Evolutionary conservation across 305 asterid genomes (phyloP).

Genomic region (Euphrasia arctica): DNA sequence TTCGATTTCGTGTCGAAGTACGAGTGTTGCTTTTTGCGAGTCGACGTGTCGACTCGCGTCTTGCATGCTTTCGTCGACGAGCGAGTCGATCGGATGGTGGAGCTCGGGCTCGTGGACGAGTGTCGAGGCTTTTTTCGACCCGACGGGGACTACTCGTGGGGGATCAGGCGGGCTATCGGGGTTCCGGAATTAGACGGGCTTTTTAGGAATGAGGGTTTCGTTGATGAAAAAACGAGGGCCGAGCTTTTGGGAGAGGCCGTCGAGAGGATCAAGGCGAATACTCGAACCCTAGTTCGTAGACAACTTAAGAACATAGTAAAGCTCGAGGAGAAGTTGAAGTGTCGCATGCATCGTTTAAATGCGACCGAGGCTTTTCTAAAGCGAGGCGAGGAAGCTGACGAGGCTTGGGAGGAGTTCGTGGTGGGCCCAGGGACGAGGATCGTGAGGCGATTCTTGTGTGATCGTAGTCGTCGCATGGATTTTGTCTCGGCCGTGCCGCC

Average conservation of each 20-base stretch:
- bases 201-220: conserved; percentile 30
- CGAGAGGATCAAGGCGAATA: conserved; percentile 50
- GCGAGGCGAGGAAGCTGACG: conserved; percentile 35
- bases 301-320: conserved; percentile 50
- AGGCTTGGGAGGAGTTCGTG: conserved; percentile 61
- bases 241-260: conserved; percentile 38
- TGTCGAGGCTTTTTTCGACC: conserved; percentile 45
- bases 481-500: conserved; percentile 26
- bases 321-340: conserved; percentile 44
- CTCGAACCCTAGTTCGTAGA: conserved; percentile 42
- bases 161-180: conserved; percentile 67
- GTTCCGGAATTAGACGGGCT: conserved; percentile 59
- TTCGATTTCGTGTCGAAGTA: conserved; percentile 42
- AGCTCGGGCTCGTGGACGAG: conserved; percentile 54
- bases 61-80: conserved; percentile 51
- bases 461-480: conserved; percentile 22
- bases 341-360: conserved; percentile 48
- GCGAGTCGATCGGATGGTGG: conserved; percentile 63
- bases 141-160: conserved; percentile 45
- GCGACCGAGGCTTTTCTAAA: conserved; percentile 66
- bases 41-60: conserved; percentile 42
- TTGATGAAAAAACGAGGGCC: conserved; percentile 9
- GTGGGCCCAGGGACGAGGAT: conserved; percentile 45
- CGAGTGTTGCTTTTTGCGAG: conserved; percentile 66
- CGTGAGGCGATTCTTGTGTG: conserved; percentile 40